Base-by-base conservation (phyloP, 495 filamentous ascomycete species). In the Penicillium bialowiezense region DNA sequence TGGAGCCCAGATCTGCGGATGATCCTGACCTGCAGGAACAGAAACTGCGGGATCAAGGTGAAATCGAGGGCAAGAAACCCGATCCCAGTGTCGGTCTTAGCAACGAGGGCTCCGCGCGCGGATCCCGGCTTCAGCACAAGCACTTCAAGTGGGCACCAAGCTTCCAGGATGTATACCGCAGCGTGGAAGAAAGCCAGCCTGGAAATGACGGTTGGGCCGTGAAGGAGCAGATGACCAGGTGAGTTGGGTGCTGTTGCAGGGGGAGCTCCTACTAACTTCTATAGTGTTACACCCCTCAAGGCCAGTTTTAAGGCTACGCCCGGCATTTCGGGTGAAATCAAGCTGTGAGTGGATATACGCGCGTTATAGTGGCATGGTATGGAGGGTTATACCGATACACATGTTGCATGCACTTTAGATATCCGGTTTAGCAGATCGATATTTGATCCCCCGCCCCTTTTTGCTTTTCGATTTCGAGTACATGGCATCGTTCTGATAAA, bases 171-270 rank as follows among this genome's bases (percentile, higher is more conserved):
- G 88, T 98, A 2, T 86, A 88, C 64, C 78, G 83, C 51, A 90
- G 86, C 43, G 90, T 96, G 20, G 85, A 93, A 54, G 81, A 88
- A 48, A 81, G 83, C 45, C 71, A 70, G 40, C 87, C 90, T 13
- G 93, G 93, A 18, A 95, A 91, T 67, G 93, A 98, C 75, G 93
- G 93, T 29, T 97, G 92, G 93, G 85, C 83, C 12, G 87, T 98
- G 10, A 87, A 87, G 65, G 84, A 91, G 64, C 87, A 89, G 34
- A 86, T 86, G 70, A 90, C 91, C 5, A 96, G 91, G 90, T 95
- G 67, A 58, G 76, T 76, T 42, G n/a, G n/a, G n/a, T 33, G 7
- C 36, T n/a, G 13, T 32, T 10, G 3, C 7, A n/a, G n/a, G n/a
- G n/a, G n/a, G n/a, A n/a, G n/a, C n/a, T n/a, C n/a, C n/a, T 18